Base-by-base conservation (phyloP, 2,329 filamentous ascomycete genomes). In the Incumbomyces lentus region DNA sequence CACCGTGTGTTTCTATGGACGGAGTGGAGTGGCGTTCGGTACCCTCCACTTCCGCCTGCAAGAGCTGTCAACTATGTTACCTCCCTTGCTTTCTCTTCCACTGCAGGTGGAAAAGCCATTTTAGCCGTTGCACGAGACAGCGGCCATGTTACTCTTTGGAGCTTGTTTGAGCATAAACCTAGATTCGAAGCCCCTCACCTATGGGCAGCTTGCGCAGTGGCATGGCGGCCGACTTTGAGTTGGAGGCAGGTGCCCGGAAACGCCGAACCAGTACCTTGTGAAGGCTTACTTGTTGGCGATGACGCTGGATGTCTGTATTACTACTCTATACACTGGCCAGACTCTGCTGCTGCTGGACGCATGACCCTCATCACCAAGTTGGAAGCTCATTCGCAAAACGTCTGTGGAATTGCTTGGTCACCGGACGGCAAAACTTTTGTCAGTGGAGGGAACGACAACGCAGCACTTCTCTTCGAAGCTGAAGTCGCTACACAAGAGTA, bases 341-440 rank as follows among this genome's bases (percentile, higher is more conserved):
- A 55, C 11, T 47, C 43, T 35, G 52, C 38, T 12, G 30, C 43
- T 26, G 88, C 89, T 12, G 75, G 80, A 30, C 22, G 22, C 22
- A 81, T 94, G 69, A 86, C 77, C 1, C 70, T 95, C 18, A 68
- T 95, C 43, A 82, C 84, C 17, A 81, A 81, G 53, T 82, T 96
- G 56, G 74, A 74, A 29, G 78, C 86, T 6, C 90, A 96, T 61
- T 78, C 74, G 1, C 88, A 95, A 64, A 89, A 96, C 60, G 82
- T 98, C 46, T 98, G 92, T 59, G 90, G 90, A 1, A 70, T 98
- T n/a, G 77, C 85, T 2, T 96, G 89, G 86, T 89, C 87, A 2
- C 69, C 71, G 2, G 79, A 86, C 57, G 87, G 87, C 2, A 72
- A 73, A 2, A 73, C 81, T 31, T 89, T 98, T 61, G 87, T 86